Conservation (phyloP, 75 land plant species). For the Selaginella moellendorffii region DNA sequence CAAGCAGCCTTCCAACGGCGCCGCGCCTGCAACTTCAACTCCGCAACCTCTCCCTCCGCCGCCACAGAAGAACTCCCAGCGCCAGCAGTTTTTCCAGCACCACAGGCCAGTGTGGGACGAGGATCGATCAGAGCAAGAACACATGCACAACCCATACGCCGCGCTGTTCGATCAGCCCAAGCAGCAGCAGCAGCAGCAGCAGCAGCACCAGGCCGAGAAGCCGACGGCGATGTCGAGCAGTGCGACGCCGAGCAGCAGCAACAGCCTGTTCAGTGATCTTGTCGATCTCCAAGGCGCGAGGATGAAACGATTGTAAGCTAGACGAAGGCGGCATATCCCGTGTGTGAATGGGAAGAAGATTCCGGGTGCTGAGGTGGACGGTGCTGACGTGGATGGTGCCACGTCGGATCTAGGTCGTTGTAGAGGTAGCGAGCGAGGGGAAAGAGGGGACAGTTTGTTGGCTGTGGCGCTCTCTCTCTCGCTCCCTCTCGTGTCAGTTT, state of each 20-base stretch:
- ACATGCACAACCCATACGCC: background rate
- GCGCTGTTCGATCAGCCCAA: background rate
- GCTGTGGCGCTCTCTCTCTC: background rate
- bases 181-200: too few relatives aligned
- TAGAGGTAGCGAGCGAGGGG: too few relatives aligned
- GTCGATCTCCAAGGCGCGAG: background rate
- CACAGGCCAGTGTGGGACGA: too few relatives aligned
- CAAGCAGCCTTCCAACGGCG: background rate
- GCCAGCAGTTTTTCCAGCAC: background rate
- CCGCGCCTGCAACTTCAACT: background rate
- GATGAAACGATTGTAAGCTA: background rate
- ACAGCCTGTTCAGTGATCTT: background rate
- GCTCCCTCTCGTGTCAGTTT: background rate
- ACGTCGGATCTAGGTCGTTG: slow-evolving; percentile 1
- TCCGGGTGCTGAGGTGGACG: background rate
- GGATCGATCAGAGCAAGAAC: too few relatives aligned
- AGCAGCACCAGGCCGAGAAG: too few relatives aligned
- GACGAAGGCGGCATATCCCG: background rate
- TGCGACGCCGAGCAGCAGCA: too few relatives aligned
- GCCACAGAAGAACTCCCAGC: background rate
- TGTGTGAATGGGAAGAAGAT: too few relatives aligned
- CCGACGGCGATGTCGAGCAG: too few relatives aligned
- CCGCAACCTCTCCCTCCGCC: too few relatives aligned
- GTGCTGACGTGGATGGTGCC: background rate
- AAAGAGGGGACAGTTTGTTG: background rate